phyloP scores from a whole-genome alignment of 257 asterid species.

The Phtheirospermum japonicum region DNA sequence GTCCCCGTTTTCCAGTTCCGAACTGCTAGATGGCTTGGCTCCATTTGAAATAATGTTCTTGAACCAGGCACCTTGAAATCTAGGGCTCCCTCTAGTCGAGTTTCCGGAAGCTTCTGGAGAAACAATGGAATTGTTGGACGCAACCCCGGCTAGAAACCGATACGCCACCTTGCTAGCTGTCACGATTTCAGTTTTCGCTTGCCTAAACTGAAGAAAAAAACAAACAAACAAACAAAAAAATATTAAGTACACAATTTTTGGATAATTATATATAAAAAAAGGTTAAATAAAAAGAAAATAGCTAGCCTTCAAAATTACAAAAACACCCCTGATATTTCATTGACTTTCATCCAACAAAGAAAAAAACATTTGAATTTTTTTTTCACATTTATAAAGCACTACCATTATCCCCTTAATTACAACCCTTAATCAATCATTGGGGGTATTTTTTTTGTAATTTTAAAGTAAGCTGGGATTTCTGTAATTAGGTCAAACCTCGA shows the following conservation, averaged over 20 bases:
- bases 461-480: background rate
- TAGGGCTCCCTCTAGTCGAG: conserved; percentile 59
- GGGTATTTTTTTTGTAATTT: background rate
- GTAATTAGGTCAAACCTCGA: background rate
- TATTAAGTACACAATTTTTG: conserved; percentile 5
- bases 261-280: background rate
- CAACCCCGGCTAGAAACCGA: conserved; percentile 71
- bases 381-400: background rate
- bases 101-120: conserved; percentile 55
- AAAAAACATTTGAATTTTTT: background rate
- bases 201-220: conserved; percentile 61
- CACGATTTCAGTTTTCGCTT: conserved; percentile 91
- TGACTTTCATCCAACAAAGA: background rate
- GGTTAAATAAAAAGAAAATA: background rate
- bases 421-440: background rate
- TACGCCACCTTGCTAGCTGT: conserved; percentile 89
- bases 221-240: background rate
- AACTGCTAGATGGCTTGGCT: conserved; percentile 64
- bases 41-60: conserved; percentile 57
- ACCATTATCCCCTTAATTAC: background rate
- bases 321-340: background rate
- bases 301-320: background rate
- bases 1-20: conserved; percentile 47
- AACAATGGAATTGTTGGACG: conserved; percentile 53
- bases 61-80: conserved; percentile 78